Conservation (phyloP, 164 flowering plant species). For the Annona cherimola region DNA sequence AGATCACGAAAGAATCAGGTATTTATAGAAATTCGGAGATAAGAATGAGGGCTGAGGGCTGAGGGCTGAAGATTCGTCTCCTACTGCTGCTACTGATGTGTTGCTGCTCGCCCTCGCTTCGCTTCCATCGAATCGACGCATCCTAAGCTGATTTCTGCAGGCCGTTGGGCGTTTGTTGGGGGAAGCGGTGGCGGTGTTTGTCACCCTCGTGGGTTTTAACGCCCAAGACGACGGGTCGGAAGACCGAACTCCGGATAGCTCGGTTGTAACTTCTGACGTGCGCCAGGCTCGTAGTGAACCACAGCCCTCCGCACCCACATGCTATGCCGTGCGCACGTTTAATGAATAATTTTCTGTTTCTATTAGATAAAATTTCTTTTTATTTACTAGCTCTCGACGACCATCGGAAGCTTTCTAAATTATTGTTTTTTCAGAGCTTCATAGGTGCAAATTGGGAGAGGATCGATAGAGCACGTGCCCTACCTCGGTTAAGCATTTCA, state of each 20-base stretch:
- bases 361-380: too few species aligned
- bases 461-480: too few species aligned
- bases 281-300: neutral
- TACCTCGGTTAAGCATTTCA: too few species aligned
- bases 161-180: neutral
- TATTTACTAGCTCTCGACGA: too few species aligned
- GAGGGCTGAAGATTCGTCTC: conserved; percentile 1
- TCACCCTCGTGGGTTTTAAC: neutral
- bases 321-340: too few species aligned
- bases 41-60: neutral
- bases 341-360: too few species aligned
- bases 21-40: conserved; percentile 1
- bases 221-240: neutral
- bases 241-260: neutral
- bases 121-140: conserved; percentile 19
- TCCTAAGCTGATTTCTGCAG: neutral
- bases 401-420: too few species aligned
- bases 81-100: neutral
- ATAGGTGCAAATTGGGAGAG: too few species aligned
- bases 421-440: too few species aligned
- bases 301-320: too few species aligned
- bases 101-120: conserved; percentile 1
- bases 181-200: neutral
- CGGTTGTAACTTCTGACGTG: neutral
- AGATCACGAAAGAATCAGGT: conserved; percentile 24